Evolutionary conservation across 2,329 filamentous ascomycete genomes (phyloP), one percentile per base, ranked within the genome.

Genomic region (Colletotrichum eremochloae): DNA sequence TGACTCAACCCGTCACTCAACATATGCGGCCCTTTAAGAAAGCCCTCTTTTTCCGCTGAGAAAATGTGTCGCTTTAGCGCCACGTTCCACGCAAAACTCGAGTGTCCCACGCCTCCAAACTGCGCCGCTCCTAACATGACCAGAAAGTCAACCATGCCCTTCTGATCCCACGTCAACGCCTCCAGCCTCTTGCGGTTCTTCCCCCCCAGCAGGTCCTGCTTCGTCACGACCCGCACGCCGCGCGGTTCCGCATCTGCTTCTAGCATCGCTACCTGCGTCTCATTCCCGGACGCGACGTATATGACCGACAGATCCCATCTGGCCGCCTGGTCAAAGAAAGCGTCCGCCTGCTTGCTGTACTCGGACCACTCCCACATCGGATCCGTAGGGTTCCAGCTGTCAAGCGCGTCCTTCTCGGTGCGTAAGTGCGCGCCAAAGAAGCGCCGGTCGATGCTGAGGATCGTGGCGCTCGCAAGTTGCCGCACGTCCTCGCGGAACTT

Each of bases 21-120:
- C 65, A 71, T 71, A 40, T 71, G 68, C 38, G 68, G 68, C 5
- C 65, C 68, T 11, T 68, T 33, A 2, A 71, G 52, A 8, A 33
- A 33, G 11, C 31, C 38, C 38, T 40, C 38, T 14, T 12, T 52
- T 29, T 57, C 40, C n/a, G 15, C 53, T 2, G 46, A 5, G 14
- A 68, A 61, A 18, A 72, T 12, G 64, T 81, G 79, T 50, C 79
- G 76, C 53, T 78, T 78, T 64, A 80, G 67, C 2, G 79, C 79
- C 8, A 81, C 74, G 50, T 76, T 80, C 79, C 79, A 81, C 9
- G 79, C 77, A 52, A 80, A 80, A 53, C 79, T 80, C 2, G 79
- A 79, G 63, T 77, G 76, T 6, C 77, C 78, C 1, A 80, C 77
- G 14, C 79, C 79, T 74, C 80, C 79, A 40, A 81, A 81, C 1